Evolutionary conservation across 2,329 filamentous ascomycete species (phyloP).

Genomic region (Ophiostoma ulmi): DNA sequence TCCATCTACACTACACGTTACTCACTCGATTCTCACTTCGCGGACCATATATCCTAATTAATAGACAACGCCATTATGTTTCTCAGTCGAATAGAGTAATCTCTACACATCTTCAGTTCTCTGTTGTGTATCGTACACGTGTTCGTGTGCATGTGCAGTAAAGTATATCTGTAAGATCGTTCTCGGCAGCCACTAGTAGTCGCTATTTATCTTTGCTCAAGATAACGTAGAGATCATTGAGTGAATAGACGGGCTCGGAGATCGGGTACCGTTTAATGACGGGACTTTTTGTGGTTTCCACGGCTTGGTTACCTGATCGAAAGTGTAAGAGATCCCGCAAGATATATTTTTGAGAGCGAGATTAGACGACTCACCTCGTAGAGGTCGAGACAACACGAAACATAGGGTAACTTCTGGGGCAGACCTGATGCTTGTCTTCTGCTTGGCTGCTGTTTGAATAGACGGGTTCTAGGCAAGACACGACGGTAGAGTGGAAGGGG

Average conservation of each 20-base stretch:
- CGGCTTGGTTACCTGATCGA: not conserved
- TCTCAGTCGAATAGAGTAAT: no score
- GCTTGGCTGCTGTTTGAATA: slow-evolving; percentile 8
- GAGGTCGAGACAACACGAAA: slow-evolving; percentile 20
- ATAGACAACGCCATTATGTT: not conserved
- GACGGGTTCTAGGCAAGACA: not conserved
- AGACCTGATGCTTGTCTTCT: not conserved
- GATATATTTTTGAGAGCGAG: not conserved
- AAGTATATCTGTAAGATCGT: not conserved
- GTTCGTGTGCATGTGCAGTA: not conserved
- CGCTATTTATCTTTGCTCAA: not conserved
- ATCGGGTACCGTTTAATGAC: not conserved
- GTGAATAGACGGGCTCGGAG: not conserved
- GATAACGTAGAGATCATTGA: not conserved
- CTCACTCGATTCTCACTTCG: not conserved
- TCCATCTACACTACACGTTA: not conserved
- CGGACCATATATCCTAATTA: no score
- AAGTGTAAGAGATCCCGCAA: not conserved
- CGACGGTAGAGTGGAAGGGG: not conserved
- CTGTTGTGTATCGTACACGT: not conserved
- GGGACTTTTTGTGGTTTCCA: not conserved
- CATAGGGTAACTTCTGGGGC: not conserved
- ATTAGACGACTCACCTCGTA: not conserved
- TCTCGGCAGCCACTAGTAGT: not conserved
- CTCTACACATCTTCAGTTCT: not conserved